Conservation (phyloP, 441 rosid species). For the Adansonia rubrostipa region DNA sequence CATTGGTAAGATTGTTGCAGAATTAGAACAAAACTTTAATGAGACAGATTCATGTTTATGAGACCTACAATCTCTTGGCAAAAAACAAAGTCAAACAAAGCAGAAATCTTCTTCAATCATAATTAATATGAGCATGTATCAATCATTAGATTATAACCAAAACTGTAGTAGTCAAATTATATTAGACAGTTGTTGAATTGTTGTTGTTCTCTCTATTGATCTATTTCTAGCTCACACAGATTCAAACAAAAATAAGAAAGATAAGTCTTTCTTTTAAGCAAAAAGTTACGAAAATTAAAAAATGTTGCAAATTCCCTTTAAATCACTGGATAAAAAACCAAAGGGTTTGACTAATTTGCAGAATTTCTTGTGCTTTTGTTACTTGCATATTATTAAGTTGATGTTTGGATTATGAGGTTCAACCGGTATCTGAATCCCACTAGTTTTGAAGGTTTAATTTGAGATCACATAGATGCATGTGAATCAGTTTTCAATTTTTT, state of each 20-base stretch:
- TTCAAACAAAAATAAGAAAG: not conserved
- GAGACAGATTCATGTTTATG: not conserved
- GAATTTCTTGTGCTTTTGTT: not conserved
- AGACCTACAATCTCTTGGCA: not conserved
- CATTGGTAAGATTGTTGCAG: not conserved
- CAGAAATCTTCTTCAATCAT: not conserved
- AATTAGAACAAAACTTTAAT: not conserved
- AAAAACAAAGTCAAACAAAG: not conserved
- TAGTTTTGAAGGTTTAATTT: not conserved
- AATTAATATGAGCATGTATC: not conserved
- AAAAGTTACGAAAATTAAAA: not conserved
- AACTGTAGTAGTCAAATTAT: not conserved
- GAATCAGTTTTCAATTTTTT: not conserved
- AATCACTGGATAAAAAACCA: not conserved
- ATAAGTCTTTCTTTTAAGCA: not conserved
- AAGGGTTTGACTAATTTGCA: too few species aligned
- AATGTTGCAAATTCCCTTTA: not conserved
- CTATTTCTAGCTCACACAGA: not conserved
- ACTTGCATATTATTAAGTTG: not conserved
- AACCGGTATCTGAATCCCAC: not conserved
- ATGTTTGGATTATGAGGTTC: not conserved
- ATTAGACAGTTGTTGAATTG: not conserved
- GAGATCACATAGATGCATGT: slow-evolving; percentile 19
- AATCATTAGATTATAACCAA: not conserved
- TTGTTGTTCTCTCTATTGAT: not conserved